phyloP scores from a whole-genome alignment of 176 grass and related monocot genomes.

The Carex parvula region DNA sequence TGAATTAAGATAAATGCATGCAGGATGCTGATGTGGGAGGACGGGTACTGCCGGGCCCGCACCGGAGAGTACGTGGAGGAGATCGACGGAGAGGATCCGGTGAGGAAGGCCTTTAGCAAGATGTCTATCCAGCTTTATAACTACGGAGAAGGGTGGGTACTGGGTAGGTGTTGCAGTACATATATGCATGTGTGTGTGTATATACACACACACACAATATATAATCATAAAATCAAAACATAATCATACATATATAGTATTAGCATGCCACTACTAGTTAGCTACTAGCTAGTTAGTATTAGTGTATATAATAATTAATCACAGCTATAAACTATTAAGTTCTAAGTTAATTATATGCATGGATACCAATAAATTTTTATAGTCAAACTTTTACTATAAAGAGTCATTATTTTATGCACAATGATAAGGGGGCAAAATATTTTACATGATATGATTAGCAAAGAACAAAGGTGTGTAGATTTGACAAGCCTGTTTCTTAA shows the following conservation, averaged over 20 bases:
- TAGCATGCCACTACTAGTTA: neutral
- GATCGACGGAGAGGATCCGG: constrained; percentile 87
- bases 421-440: neutral
- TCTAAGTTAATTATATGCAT: neutral
- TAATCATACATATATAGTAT: neutral
- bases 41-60: constrained; percentile 78
- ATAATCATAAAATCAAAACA: neutral
- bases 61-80: constrained; percentile 79
- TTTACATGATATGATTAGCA: neutral
- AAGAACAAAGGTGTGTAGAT: constrained; percentile 3
- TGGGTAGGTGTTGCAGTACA: constrained; percentile 76
- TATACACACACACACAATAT: neutral
- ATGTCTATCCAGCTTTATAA: constrained; percentile 99
- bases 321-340: neutral
- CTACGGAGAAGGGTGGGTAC: constrained; percentile 99
- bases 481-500: constrained; percentile 22
- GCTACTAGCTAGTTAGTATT: neutral
- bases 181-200: neutral
- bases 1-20: neutral
- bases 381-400: constrained; percentile 16
- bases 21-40: constrained; percentile 99
- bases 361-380: too few species aligned
- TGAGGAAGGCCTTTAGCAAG: constrained; percentile 99
- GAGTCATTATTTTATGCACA: constrained; percentile 18
- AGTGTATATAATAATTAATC: neutral